Conservation (phyloP, 2,329 filamentous ascomycete species). For the Fusarium sp. region DNA sequence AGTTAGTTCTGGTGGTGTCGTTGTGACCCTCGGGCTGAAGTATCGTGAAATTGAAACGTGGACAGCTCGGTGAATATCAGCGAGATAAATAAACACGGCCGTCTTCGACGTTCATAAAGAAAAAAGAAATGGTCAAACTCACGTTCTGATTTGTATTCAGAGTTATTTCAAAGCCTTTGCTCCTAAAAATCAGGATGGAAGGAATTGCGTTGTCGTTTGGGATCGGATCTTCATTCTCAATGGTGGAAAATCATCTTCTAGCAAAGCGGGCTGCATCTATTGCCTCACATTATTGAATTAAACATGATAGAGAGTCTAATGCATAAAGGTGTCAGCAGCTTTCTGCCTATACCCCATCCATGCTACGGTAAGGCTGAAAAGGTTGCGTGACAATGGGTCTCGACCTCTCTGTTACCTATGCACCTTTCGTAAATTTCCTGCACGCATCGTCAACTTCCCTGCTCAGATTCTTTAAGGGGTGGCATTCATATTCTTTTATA, state of each 20-base stretch:
- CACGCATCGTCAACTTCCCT: neutral
- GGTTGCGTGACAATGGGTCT: neutral
- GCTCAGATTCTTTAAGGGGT: neutral
- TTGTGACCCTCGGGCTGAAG: neutral
- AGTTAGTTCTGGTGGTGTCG: neutral
- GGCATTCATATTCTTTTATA: neutral
- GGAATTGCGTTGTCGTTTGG: neutral
- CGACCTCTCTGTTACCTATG: neutral
- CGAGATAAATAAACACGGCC: neutral
- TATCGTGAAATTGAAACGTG: too few relatives aligned
- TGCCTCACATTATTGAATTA: neutral
- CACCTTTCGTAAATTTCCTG: neutral
- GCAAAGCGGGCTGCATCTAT: too few relatives aligned
- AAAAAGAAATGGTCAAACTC: neutral
- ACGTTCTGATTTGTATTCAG: accelerated
- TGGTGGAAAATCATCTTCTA: neutral
- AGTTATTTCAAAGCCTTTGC: accelerated
- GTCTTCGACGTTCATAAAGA: neutral
- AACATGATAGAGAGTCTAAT: neutral
- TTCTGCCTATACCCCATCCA: neutral
- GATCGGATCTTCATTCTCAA: neutral
- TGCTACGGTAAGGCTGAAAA: neutral
- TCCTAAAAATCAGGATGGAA: neutral
- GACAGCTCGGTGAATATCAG: neutral
- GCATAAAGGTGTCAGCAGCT: neutral